Evolutionary conservation across 768 basidiomycete species (phyloP).

Genomic region (Naganishia randhawae): DNA sequence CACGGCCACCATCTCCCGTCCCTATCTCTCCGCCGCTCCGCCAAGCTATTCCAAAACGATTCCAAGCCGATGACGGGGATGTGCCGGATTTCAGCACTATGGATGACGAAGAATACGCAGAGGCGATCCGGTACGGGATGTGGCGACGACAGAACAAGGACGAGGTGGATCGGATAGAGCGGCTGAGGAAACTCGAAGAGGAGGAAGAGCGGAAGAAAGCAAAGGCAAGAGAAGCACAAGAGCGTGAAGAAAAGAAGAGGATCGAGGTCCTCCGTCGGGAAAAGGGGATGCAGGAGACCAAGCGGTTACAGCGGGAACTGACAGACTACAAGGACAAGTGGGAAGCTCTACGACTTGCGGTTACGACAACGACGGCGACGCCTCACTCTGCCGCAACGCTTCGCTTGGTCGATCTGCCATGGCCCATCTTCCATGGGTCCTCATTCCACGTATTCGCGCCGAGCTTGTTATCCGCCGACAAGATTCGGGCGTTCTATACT

Average conservation of each 20-base stretch:
- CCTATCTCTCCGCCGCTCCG: neutral
- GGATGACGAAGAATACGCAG: conserved; percentile 83
- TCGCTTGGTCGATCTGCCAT: conserved; percentile 42
- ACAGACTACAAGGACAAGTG: conserved; percentile 37
- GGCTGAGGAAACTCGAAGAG: conserved; percentile 52
- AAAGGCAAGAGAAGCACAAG: conserved; percentile 51
- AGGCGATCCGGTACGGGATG: conserved; percentile 82
- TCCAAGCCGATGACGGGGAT: neutral
- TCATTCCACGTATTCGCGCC: conserved; percentile 17
- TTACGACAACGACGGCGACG: neutral
- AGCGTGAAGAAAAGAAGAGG: conserved; percentile 33
- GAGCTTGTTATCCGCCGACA: conserved; percentile 31
- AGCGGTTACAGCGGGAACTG: conserved; percentile 38
- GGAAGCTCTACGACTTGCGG: conserved; percentile 29
- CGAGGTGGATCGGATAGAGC: conserved; percentile 39
- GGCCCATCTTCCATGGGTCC: conserved; percentile 42
- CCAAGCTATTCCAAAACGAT: conserved; percentile 14
- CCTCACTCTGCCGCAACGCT: conserved; percentile 33
- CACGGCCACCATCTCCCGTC: conserved; percentile 53
- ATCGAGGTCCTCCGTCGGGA: conserved; percentile 30
- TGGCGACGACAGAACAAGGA: conserved; percentile 57
- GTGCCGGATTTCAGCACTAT: conserved; percentile 56
- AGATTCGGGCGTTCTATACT: conserved; percentile 37
- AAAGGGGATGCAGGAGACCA: conserved; percentile 50
- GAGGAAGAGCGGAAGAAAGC: conserved; percentile 51